phyloP scores from a whole-genome alignment of 2,329 filamentous ascomycete genomes.

The Incumbomyces delicatus region DNA sequence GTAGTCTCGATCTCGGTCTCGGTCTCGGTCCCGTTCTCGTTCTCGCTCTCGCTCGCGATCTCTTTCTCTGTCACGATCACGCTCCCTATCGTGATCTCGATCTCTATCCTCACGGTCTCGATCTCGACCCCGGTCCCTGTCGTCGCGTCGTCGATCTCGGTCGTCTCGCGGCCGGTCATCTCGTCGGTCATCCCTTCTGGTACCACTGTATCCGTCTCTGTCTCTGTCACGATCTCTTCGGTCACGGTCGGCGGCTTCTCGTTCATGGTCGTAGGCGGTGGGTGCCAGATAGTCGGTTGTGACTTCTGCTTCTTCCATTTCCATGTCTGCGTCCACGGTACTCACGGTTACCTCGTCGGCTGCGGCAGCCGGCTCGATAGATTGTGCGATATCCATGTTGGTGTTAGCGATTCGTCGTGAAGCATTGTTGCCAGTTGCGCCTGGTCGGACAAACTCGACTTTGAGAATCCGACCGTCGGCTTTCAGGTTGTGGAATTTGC shows the following conservation, averaged over 20 bases:
- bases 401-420: background rate
- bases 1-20: slow-evolving; percentile 9
- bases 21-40: slow-evolving; percentile 11
- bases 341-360: background rate
- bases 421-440: background rate
- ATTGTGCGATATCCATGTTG: background rate
- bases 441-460: slow-evolving; percentile 42
- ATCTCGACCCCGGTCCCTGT: slow-evolving; percentile 3
- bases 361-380: background rate
- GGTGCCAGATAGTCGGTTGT: slow-evolving; percentile 1
- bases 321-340: slow-evolving; percentile 22
- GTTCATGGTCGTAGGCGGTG: slow-evolving; percentile 7
- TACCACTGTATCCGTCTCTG: slow-evolving; percentile 3
- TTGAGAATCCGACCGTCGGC: slow-evolving; percentile 53
- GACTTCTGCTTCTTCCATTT: slow-evolving; percentile 21
- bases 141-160: slow-evolving; percentile 12
- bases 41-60: slow-evolving; percentile 12
- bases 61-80: slow-evolving; percentile 11
- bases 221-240: slow-evolving; percentile 5
- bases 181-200: slow-evolving; percentile 14
- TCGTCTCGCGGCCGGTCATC: slow-evolving; percentile 5
- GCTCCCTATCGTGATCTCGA: slow-evolving; percentile 1
- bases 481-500: slow-evolving; percentile 55
- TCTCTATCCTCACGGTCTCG: background rate
- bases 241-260: slow-evolving; percentile 9